These are phyloP conservation scores for Geosiphon pyriformis DNA, from an alignment of 192 early-diverging fungal species.

Conservation along the genomic window DNA sequence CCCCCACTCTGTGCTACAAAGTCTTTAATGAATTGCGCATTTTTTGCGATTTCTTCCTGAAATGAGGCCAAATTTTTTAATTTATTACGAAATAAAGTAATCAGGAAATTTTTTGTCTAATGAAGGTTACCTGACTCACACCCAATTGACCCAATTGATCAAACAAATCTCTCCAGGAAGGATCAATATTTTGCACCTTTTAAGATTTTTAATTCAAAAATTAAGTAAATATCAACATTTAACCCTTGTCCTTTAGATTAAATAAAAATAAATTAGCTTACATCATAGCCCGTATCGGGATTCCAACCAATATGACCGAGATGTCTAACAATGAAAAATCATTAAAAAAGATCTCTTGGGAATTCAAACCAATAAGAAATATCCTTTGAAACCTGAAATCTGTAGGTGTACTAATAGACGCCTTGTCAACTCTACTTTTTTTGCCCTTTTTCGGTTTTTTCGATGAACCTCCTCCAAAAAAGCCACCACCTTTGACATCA, in stretches of 20 bases:
- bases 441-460: conserved; percentile 41
- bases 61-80: background rate
- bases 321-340: conserved; percentile 39
- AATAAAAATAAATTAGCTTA: conserved; percentile 13
- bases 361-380: background rate
- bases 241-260: conserved; percentile 1
- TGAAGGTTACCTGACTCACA: conserved; percentile 42
- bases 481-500: conserved; percentile 37
- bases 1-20: conserved; percentile 66
- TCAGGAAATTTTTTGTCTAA: background rate
- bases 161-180: conserved; percentile 66
- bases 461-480: conserved; percentile 21
- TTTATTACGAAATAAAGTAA: too few species aligned
- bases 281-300: conserved; percentile 53
- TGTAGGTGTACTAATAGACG: conserved; percentile 53
- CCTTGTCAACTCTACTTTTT: conserved; percentile 53
- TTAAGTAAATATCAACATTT: too few species aligned
- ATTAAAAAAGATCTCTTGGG: background rate
- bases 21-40: conserved; percentile 61
- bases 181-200: conserved; percentile 62
- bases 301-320: conserved; percentile 58
- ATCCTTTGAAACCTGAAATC: conserved; percentile 36
- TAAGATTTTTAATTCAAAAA: background rate
- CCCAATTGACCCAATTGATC: conserved; percentile 62
- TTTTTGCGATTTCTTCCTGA: conserved; percentile 58